Base-by-base conservation (phyloP, 495 filamentous ascomycete species). In the Bathelium albidoporum region DNA sequence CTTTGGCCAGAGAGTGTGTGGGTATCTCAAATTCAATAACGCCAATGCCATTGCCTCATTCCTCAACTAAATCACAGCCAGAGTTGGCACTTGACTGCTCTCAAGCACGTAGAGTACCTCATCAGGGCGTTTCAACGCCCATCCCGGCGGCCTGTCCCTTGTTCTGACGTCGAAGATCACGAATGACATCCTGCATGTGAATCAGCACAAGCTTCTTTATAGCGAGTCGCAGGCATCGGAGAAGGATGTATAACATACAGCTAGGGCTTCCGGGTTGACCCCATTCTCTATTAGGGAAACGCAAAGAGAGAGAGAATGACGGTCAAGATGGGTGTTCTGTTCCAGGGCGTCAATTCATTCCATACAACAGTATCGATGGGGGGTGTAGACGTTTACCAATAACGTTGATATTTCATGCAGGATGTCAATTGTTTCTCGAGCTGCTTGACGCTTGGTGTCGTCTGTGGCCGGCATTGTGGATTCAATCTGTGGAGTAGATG, bases 281-380 rank as follows among this genome's bases (percentile, higher is more conserved):
- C 95, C 95, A 74, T 97, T 97, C 76, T 98, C 94, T 65, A 98
- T 90, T 70, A 98, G 82, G 49, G 90, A 95, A 61, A 97, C 93
- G 71, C 94, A 98, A 61, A 95, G 86, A 10, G 92, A 96, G 14
- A 98, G 82, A 10, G 91, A 90, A 41, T 89, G 87, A 22, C 94
- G 84, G 74, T 96, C 91, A 32, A 98, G 85, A 66, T 94, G 81
- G 34, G 92, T 96, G 73, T 97, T 96, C 94, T 97, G 66, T 18
- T 24, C 28, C 4, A 39, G 44, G 28, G 44, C 31, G 41, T 29
- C 11, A 28, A 16, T 58, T 28, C 60, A 60, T 55, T 53, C 62
- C 49, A 64, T 45, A 69, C 43, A 11, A 52, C 7, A 18, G 31
- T 65, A 73, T 60, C 44, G 18, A 53, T 29, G 22, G 36, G 28